phyloP scores from a whole-genome alignment of 257 asterid genomes.

The Salvia splendens region DNA sequence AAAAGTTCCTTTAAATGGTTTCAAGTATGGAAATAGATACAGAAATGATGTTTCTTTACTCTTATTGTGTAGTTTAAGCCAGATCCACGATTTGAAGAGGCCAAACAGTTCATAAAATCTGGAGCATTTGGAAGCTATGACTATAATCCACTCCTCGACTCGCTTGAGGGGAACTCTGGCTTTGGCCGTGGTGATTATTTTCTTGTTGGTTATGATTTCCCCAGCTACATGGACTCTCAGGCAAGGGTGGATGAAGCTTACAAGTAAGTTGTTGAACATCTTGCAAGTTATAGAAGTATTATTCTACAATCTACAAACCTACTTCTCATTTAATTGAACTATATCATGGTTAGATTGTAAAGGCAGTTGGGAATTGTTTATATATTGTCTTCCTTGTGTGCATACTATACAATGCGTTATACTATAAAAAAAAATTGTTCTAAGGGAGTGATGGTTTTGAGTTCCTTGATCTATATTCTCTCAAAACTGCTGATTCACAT shows the following conservation, averaged over 20 bases:
- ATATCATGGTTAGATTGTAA: no score
- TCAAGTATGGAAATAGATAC: neutral
- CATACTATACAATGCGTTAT: neutral
- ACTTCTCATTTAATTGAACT: neutral
- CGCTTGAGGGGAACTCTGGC: conserved; percentile 92
- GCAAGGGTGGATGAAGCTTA: conserved; percentile 83
- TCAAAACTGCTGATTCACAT: neutral
- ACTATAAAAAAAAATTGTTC: neutral
- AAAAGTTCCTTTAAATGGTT: neutral
- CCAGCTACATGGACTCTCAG: conserved; percentile 92
- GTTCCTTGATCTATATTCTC: neutral
- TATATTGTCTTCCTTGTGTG: neutral
- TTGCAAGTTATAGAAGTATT: neutral
- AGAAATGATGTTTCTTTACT: conserved; percentile 20
- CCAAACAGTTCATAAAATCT: conserved; percentile 79
- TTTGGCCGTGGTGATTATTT: conserved; percentile 97
- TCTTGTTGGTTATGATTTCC: conserved; percentile 86
- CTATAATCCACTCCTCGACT: conserved; percentile 90
- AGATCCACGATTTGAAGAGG: conserved; percentile 96
- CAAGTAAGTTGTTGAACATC: conserved; percentile 59
- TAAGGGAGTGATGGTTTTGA: neutral
- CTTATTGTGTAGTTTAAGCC: conserved; percentile 72
- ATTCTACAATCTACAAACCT: neutral
- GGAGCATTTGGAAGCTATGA: conserved; percentile 98
- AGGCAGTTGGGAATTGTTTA: no score